phyloP scores from a whole-genome alignment of 1,139 yeast species.

The Barnettozyma hawaiiensis region DNA sequence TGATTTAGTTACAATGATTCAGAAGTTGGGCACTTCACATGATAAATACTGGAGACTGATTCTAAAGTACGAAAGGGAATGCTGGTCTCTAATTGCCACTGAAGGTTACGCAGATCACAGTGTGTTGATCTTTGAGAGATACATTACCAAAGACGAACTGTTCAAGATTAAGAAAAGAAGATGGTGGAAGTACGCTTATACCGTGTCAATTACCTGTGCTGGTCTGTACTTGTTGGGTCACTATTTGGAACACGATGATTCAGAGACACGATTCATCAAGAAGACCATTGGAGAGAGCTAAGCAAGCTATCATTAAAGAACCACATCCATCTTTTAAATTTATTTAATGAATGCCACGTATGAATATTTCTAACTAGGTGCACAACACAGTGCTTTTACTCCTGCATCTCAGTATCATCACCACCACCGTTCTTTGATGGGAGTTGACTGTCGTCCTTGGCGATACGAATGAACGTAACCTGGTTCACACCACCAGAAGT shows the following conservation, averaged over 20 bases:
- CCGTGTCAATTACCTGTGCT: background rate
- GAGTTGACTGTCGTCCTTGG: conserved; percentile 21
- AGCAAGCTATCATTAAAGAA: too few species aligned
- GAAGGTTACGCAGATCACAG: conserved; percentile 26
- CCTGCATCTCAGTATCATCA: conserved; percentile 15
- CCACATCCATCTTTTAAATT: too few species aligned
- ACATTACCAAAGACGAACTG: conserved; percentile 10
- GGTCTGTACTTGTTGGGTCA: conserved; percentile 3
- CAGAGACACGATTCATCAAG: conserved; percentile 4
- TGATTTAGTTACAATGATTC: conserved; percentile 43
- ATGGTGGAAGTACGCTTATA: conserved; percentile 3
- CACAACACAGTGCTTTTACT: too few species aligned
- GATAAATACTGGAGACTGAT: conserved; percentile 30
- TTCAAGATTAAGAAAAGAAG: conserved; percentile 9
- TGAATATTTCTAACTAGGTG: conserved; percentile 10
- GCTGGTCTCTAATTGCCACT: conserved; percentile 46
- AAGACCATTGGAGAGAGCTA: conserved; percentile 2
- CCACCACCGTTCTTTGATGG: conserved; percentile 9
- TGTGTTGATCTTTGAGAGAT: conserved; percentile 34
- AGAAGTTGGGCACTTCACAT: conserved; percentile 32
- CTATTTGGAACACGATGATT: conserved; percentile 25
- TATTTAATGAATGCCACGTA: background rate
- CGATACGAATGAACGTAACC: conserved; percentile 38
- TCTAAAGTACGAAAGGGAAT: conserved; percentile 33
- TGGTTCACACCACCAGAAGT: conserved; percentile 72